These are phyloP conservation scores for Myriangium duriaei DNA, from an alignment of 2,329 filamentous ascomycete genomes.

Conservation along the genomic window DNA sequence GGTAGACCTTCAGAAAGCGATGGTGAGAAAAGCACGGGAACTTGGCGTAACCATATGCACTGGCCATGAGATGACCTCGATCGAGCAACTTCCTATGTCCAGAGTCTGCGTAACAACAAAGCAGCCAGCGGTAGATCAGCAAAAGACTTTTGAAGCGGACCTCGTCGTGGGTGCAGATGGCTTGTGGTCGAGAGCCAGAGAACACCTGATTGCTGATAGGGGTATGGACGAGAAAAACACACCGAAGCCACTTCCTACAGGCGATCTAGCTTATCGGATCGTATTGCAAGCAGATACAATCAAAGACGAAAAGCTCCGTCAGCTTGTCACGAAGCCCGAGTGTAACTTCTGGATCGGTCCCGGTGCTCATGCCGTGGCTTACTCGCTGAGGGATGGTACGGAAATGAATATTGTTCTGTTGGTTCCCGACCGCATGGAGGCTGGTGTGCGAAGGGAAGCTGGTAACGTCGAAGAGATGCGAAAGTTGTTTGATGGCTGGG, in stretches of 20 bases:
- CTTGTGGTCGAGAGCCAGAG: slow-evolving; percentile 47
- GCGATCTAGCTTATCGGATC: slow-evolving; percentile 54
- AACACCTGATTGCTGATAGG: slow-evolving; percentile 33
- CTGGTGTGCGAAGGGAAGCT: slow-evolving; percentile 37
- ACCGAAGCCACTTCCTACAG: no score
- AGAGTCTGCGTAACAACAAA: no score
- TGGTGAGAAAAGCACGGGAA: slow-evolving; percentile 39
- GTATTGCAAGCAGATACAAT: slow-evolving; percentile 43
- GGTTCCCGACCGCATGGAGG: slow-evolving; percentile 49
- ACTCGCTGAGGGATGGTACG: slow-evolving; percentile 45
- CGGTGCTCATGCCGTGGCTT: slow-evolving; percentile 48
- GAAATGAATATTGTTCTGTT: slow-evolving; percentile 56
- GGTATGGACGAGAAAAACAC: slow-evolving; percentile 28
- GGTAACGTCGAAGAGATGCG: slow-evolving; percentile 51
- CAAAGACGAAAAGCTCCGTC: slow-evolving; percentile 37
- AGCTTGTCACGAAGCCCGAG: slow-evolving; percentile 40
- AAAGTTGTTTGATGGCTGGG: slow-evolving; percentile 49
- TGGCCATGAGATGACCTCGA: no score
- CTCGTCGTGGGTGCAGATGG: slow-evolving; percentile 53
- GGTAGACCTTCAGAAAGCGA: slow-evolving; percentile 47
- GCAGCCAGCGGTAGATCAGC: slow-evolving; percentile 34
- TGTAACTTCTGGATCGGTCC: slow-evolving; percentile 54
- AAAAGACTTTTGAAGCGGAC: slow-evolving; percentile 35
- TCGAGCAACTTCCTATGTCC: no score
- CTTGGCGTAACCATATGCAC: slow-evolving; percentile 43